Base-by-base conservation (phyloP, 2,329 filamentous ascomycete genomes). In the Diaporthe capsici region DNA sequence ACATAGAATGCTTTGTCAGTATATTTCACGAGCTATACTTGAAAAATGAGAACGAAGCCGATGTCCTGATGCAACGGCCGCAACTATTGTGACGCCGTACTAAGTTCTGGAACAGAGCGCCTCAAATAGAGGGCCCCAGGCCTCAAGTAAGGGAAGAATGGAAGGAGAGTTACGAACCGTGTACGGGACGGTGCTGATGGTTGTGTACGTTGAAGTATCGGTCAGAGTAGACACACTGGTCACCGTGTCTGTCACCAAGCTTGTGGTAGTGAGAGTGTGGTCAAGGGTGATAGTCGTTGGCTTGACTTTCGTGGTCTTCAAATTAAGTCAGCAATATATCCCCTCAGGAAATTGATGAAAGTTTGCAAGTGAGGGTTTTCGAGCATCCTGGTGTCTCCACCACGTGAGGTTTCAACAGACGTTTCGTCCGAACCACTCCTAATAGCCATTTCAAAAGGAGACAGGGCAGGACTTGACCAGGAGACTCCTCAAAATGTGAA, bases 111-210 rank as follows among this genome's bases (percentile, higher is more conserved):
- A 39, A 51, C 12, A 39, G 4, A 42, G 12, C 9, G 15, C 31
- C 22, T 39, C 7, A n/a, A 20, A 68, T 17, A 22, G 1, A 39
- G 15, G 12, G 5, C 3, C 3, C 5, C 17, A 17, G 22, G 9
- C 12, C 22, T 39, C 6, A 22, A 7, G 3, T 42, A 4, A 42
- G 15, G n/a, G n/a, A 55, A 22, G 8, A 42, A 9, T 7, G 20
- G 10, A 37, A 2, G 4, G 12, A 17, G 22, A 12, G 15, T 15
- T 20, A 70, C 65, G 12, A 42, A 70, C 65, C 49, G 65, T 70
- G n/a, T 70, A 70, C 7, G 65, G 65, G 3, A 70, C 65, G n/a
- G 65, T 42, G 65, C 65, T 70, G 49, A 13, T 25, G 25, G 65
- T 70, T 53, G 47, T 42, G 34, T 70, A 70, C 2, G 65, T 70